Evolutionary conservation across 192 early-diverging fungal species (phyloP).

Genomic region (Thamnidium elegans): DNA sequence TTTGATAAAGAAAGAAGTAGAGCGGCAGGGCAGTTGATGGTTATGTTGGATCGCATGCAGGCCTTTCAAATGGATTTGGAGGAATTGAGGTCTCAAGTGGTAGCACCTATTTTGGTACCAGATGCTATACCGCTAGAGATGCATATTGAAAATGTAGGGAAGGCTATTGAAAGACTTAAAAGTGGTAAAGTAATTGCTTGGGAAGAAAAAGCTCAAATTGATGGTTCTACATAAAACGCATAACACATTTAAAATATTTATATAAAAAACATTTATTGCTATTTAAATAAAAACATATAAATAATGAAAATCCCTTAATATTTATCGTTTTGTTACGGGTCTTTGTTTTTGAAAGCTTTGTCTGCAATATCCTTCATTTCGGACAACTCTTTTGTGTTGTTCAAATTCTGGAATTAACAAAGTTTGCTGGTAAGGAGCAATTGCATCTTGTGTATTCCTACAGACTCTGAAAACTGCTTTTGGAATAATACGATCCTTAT

Average conservation of each 20-base stretch:
- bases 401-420: no score
- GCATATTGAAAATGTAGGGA: slow-evolving; percentile 41
- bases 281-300: no score
- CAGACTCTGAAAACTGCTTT: no score
- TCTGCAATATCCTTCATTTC: no score
- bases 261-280: not conserved
- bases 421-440: no score
- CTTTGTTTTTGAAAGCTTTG: no score
- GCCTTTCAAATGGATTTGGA: slow-evolving; percentile 53
- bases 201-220: slow-evolving; percentile 13
- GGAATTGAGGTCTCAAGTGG: slow-evolving; percentile 43
- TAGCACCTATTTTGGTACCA: slow-evolving; percentile 33
- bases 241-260: no score
- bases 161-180: slow-evolving; percentile 37
- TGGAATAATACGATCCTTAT: no score
- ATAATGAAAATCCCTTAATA: no score
- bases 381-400: no score
- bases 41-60: slow-evolving; percentile 43
- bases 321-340: no score
- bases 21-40: slow-evolving; percentile 38
- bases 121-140: slow-evolving; percentile 36
- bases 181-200: slow-evolving; percentile 32
- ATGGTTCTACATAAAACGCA: not conserved
- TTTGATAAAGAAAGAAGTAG: slow-evolving; percentile 42
- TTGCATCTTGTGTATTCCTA: no score